These are phyloP conservation scores for Acmispon strigosus DNA, from an alignment of 306 rosid genomes.

Conservation along the genomic window DNA sequence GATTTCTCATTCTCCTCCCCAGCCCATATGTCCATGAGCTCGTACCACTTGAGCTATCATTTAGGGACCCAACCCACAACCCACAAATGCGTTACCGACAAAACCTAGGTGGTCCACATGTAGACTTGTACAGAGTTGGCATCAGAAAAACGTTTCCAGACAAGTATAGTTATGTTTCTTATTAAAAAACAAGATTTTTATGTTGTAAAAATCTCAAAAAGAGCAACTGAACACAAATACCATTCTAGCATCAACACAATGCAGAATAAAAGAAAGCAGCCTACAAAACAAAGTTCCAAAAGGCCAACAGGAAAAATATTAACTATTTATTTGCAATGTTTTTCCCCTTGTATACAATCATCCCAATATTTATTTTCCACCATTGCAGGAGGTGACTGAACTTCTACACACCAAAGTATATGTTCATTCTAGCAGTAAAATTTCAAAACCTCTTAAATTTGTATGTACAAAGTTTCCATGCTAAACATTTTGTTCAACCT, in stretches of 20 bases:
- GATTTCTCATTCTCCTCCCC: too few relatives aligned
- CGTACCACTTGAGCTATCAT: too few relatives aligned
- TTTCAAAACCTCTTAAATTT: conserved; percentile 25
- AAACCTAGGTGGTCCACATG: not conserved
- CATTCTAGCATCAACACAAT: not conserved
- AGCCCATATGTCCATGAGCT: too few relatives aligned
- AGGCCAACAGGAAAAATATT: not conserved
- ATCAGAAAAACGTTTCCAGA: not conserved
- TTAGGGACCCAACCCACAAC: too few relatives aligned
- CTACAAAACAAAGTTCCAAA: not conserved
- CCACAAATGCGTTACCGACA: not conserved
- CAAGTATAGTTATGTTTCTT: not conserved
- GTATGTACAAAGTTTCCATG: conserved; percentile 39
- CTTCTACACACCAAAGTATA: conserved; percentile 26
- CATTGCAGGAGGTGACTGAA: conserved; percentile 27
- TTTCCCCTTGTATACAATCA: conserved; percentile 22
- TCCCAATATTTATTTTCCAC: conserved; percentile 21
- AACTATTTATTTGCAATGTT: conserved; percentile 21
- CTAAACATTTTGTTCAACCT: conserved; percentile 40
- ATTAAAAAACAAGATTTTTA: not conserved
- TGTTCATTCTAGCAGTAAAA: conserved; percentile 12
- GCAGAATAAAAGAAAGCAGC: not conserved
- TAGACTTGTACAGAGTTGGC: not conserved
- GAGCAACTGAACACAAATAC: not conserved
- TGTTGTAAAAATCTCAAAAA: not conserved